Conservation (phyloP, 1,139 yeast genomes). For the Yamadazyma blattariae region DNA sequence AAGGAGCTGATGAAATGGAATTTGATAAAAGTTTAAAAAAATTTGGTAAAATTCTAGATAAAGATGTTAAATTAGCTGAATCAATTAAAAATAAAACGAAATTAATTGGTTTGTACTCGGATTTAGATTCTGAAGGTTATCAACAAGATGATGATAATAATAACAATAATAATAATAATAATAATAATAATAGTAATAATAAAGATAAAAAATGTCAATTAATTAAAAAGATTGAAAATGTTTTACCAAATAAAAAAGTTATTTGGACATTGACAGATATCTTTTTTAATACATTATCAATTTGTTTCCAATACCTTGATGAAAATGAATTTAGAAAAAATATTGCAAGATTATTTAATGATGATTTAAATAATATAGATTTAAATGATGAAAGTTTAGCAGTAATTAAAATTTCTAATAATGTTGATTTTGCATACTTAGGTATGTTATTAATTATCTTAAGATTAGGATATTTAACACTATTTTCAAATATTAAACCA, state of each 20-base stretch:
- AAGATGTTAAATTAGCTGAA: neutral
- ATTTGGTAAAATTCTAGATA: constrained; percentile 4
- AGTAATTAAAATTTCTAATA: constrained; percentile 17
- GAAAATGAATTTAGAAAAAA: constrained; percentile 27
- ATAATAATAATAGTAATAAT: neutral
- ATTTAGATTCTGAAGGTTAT: too few relatives aligned
- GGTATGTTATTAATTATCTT: constrained; percentile 27
- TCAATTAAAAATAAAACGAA: constrained; percentile 1
- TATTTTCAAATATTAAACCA: constrained; percentile 26
- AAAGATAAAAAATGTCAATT: too few relatives aligned
- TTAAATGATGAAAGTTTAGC: constrained; percentile 12
- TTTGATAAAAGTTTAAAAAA: constrained; percentile 3
- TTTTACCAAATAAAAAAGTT: constrained; percentile 41
- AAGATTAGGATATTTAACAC: constrained; percentile 27
- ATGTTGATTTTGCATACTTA: constrained; percentile 28
- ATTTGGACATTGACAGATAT: constrained; percentile 45
- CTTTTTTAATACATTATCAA: constrained; percentile 42
- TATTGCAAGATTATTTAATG: constrained; percentile 23
- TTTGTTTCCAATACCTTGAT: constrained; percentile 46
- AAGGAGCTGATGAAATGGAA: neutral
- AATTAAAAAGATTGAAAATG: constrained; percentile 33
- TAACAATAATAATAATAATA: neutral
- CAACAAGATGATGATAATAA: too few relatives aligned
- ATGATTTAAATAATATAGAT: constrained; percentile 8
- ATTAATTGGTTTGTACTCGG: constrained; percentile 4